Conservation (phyloP, 2,329 filamentous ascomycete genomes). For the Penicillium sp. region DNA sequence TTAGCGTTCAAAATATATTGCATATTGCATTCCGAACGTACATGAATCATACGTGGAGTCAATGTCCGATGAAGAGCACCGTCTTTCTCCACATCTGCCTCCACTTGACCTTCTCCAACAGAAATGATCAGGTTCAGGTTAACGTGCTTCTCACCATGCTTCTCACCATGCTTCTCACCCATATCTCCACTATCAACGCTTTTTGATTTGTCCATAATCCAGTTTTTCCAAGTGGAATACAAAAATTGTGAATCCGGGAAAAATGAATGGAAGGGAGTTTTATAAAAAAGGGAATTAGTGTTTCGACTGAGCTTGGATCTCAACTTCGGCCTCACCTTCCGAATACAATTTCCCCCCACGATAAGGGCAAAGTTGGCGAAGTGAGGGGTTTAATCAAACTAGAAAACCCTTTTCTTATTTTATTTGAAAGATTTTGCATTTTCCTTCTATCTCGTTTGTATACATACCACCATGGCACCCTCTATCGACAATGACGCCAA, state of each 20-base stretch:
- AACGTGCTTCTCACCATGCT: neutral
- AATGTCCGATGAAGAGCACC: neutral
- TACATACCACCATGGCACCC: neutral
- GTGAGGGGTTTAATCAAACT: no score
- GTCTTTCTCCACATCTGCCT: neutral
- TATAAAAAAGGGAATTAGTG: no score
- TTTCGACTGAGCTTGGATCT: no score
- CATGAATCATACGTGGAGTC: slow-evolving; percentile 33
- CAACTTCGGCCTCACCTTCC: neutral
- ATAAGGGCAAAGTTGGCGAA: neutral
- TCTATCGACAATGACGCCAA: neutral
- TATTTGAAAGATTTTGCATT: no score
- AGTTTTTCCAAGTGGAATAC: no score
- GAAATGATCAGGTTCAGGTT: neutral
- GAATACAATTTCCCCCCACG: neutral
- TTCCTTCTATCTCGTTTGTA: neutral
- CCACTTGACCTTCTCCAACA: neutral
- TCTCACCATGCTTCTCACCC: neutral
- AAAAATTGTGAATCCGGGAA: no score
- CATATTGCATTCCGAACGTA: neutral
- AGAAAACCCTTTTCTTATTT: no score
- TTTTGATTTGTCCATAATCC: neutral
- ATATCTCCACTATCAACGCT: neutral
- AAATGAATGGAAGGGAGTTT: no score
- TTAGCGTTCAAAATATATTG: no score